A percentile compares a stretch with the other conserved stretches of the same genome.
Evolutionary conservation across 2,329 filamentous ascomycete species (phyloP).

Genomic region (Aspergillus cejpii): DNA sequence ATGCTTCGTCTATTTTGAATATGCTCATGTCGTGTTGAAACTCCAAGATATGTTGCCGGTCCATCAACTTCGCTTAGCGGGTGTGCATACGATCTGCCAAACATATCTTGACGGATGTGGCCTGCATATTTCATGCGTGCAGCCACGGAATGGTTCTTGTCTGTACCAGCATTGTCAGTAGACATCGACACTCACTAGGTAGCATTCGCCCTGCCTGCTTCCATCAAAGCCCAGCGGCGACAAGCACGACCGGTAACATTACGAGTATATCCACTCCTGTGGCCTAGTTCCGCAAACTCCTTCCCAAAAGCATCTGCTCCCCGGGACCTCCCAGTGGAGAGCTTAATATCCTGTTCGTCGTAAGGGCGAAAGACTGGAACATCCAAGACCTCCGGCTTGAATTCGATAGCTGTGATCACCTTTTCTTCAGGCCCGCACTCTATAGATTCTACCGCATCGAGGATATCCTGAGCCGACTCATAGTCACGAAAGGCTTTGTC

Average conservation of each 20-base stretch:
- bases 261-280: slow-evolving; percentile 9
- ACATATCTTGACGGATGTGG: slow-evolving; percentile 1
- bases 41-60: slow-evolving; percentile 12
- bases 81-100: slow-evolving; percentile 7
- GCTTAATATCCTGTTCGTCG: slow-evolving; percentile 6
- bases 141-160: slow-evolving; percentile 5
- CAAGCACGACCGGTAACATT: slow-evolving; percentile 12
- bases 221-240: slow-evolving; percentile 10
- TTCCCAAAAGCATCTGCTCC: slow-evolving; percentile 13
- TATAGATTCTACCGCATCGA: slow-evolving; percentile 8
- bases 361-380: slow-evolving; percentile 11
- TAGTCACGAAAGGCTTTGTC: slow-evolving; percentile 13
- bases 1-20: slow-evolving; percentile 17
- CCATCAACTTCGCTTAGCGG: slow-evolving; percentile 13
- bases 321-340: slow-evolving; percentile 3
- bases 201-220: slow-evolving; percentile 9
- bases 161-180: not conserved
- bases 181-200: not conserved
- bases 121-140: slow-evolving; percentile 7
- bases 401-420: slow-evolving; percentile 6
- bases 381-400: slow-evolving; percentile 9
- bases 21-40: slow-evolving; percentile 10
- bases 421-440: slow-evolving; percentile 5
- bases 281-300: slow-evolving; percentile 7
- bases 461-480: slow-evolving; percentile 7